These are phyloP conservation scores for Kurtzmaniella natalensis DNA, from an alignment of 1,139 yeast species.

Conservation along the genomic window DNA sequence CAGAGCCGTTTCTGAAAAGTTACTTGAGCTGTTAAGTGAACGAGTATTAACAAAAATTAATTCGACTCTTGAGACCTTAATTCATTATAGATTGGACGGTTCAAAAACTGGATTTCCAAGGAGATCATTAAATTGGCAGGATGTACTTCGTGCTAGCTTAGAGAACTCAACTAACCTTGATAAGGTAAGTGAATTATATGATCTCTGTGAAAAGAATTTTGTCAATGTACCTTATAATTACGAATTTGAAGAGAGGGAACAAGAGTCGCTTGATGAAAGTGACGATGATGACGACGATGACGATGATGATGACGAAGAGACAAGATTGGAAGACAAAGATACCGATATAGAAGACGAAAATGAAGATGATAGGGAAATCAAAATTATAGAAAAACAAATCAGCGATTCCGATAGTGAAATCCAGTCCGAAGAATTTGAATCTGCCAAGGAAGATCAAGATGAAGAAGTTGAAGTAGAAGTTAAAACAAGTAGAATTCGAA, in stretches of 20 bases:
- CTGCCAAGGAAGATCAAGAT: conserved; percentile 1
- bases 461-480: too few species aligned
- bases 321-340: too few species aligned
- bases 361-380: not conserved
- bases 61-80: conserved; percentile 1
- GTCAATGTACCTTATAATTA: conserved; percentile 18
- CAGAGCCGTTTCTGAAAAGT: not conserved
- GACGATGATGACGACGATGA: conserved; percentile 6
- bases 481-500: too few species aligned
- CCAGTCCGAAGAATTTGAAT: not conserved
- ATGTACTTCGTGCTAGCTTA: conserved; percentile 21
- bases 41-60: conserved; percentile 4
- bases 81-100: not conserved
- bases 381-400: not conserved
- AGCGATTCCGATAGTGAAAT: not conserved
- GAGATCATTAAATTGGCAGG: conserved; percentile 22
- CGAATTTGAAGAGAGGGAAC: conserved; percentile 16
- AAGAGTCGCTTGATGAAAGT: conserved; percentile 7
- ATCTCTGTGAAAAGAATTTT: conserved; percentile 21
- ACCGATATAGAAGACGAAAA: not conserved
- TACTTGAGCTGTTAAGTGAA: conserved; percentile 10
- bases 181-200: conserved; percentile 11
- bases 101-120: not conserved
- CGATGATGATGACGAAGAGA: not conserved
- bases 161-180: conserved; percentile 3